A percentile compares a stretch with the other conserved stretches of the same genome.
Evolutionary conservation across 345 rosid species (phyloP).

Genomic region (Sapria himalayana): DNA sequence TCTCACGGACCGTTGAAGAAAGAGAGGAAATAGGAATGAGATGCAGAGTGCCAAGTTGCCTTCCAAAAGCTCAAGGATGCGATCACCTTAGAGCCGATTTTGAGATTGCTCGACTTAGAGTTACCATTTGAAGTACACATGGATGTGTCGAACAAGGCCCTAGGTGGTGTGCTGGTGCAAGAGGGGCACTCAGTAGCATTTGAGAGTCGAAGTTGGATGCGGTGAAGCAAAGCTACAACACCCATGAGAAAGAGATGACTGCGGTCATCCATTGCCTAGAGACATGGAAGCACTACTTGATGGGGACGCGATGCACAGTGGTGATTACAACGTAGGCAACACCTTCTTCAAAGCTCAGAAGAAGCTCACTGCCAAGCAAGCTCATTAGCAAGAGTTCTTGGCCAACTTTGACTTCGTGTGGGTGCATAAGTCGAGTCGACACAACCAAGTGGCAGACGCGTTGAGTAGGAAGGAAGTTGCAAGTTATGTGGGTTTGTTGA

Average conservation of each 20-base stretch:
- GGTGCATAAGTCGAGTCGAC: neutral
- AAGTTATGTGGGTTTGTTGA: too few species aligned
- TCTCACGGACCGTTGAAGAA: too few species aligned
- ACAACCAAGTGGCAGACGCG: neutral
- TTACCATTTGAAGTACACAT: constrained; percentile 1
- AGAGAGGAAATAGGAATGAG: too few species aligned
- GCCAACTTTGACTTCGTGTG: neutral
- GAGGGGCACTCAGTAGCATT: neutral
- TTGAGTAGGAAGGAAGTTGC: neutral
- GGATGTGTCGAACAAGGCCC: neutral
- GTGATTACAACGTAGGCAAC: constrained; percentile 1
- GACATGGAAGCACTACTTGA: neutral
- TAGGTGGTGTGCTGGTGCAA: neutral
- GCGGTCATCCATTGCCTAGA: neutral
- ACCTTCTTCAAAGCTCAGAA: neutral
- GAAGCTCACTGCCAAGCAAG: neutral
- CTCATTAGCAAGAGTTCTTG: neutral
- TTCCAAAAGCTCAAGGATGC: too few species aligned
- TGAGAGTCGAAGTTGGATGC: neutral
- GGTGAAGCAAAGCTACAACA: neutral
- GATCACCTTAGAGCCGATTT: too few species aligned
- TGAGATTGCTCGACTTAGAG: neutral
- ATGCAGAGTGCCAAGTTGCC: too few species aligned
- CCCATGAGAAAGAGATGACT: too few species aligned
- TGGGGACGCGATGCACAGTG: neutral